Base-by-base conservation (phyloP, 2,329 filamentous ascomycete species). In the Talaromyces sp. region DNA sequence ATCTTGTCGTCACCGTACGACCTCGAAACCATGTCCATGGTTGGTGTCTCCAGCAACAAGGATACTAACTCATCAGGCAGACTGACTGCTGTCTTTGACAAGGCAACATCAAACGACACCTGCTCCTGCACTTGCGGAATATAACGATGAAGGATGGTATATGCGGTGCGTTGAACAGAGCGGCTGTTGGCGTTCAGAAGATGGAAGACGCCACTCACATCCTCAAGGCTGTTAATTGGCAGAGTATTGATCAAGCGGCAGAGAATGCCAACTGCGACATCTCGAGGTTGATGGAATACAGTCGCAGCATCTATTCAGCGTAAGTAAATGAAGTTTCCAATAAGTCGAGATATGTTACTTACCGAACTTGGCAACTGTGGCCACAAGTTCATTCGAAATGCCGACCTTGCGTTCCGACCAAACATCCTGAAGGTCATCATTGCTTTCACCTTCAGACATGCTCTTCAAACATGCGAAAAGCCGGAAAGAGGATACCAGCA, bases 41-140 rank as follows among this genome's bases (percentile, higher is more conserved):
- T 86, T 0, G 93, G 90, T 0, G 88, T 81, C 56, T 95, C 89
- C 0, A 95, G 80, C 13, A 97, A 80, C 1, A 97, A 79, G 0
- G 91, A 95, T 0, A 97, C 72, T 0, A 97, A 79, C 70, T 97
- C 91, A 54, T 92, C 87, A 0, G 94, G 91, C 1, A 99, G 79
- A 46, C 82, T 83, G 6, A 88, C 90, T 41, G 82, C 64, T 32
- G 74, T 69, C 54, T 76, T 75, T 1, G 78, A 78, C 30, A 82
- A 61, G 1, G 83, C 85, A 37, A 83, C 82, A 57, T 96, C 88
- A 29, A 97, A 80, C 0, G 92, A 94, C 1, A 93, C 79, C 51
- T 96, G 83, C 65, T 95, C 88, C 68, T 97, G 93, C 1, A 81
- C 78, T 2, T 80, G 81, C 0, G 91, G 91, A 7, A 97, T 85